These are phyloP conservation scores for Leptomonas pyrrhocoris DNA, from an alignment of 208 protist genomes.

Conservation along the genomic window DNA sequence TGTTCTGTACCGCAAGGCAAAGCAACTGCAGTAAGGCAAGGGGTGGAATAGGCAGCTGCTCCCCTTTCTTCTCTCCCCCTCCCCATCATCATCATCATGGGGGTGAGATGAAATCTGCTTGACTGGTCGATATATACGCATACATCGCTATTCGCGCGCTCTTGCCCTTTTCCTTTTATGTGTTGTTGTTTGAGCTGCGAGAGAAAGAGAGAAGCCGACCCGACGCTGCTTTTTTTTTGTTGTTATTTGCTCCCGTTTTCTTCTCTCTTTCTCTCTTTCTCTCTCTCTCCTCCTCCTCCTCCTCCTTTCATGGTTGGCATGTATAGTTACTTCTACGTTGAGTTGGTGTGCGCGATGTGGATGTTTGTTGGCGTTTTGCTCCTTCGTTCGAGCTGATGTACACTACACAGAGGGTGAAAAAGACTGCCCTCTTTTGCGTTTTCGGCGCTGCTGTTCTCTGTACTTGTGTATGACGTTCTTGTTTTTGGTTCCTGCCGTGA, in stretches of 20 bases:
- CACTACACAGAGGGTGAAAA: not conserved
- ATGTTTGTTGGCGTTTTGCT: not conserved
- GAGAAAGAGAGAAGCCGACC: too few species aligned
- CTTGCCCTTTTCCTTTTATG: not conserved
- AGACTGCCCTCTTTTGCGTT: not conserved
- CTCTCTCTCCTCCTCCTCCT: too few species aligned
- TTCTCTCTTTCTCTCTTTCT: not conserved
- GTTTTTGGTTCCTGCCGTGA: too few species aligned
- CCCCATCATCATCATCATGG: too few species aligned
- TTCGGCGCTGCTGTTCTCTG: too few species aligned
- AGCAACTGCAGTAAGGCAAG: slow-evolving; percentile 36
- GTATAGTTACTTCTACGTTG: not conserved
- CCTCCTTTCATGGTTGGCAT: too few species aligned
- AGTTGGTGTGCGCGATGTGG: not conserved
- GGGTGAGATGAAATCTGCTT: too few species aligned
- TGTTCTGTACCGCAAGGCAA: slow-evolving; percentile 53
- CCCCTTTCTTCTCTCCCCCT: too few species aligned
- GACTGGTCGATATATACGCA: too few species aligned
- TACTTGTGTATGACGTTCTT: too few species aligned
- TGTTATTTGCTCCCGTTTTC: not conserved
- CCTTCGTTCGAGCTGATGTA: not conserved
- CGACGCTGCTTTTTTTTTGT: slow-evolving; percentile 6
- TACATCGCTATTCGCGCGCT: not conserved
- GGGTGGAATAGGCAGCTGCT: too few species aligned
- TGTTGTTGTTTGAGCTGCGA: slow-evolving; percentile 10